Base-by-base conservation (phyloP, 768 basidiomycete species). In the Phylloporus sp. region DNA sequence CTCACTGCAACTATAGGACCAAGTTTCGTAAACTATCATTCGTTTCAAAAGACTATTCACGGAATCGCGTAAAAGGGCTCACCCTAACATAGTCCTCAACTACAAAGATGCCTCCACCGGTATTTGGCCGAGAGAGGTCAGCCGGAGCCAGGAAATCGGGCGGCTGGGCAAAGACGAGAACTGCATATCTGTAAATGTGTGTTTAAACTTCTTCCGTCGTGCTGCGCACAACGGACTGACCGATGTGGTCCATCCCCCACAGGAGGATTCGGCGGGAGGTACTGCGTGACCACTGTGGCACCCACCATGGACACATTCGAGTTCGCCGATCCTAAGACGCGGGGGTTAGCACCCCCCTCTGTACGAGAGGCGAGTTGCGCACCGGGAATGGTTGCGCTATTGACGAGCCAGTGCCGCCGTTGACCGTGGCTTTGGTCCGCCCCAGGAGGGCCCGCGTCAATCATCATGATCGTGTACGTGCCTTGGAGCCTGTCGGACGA, bases 371-470 rank as follows among this genome's bases (percentile, higher is more conserved):
- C 40, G 18, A 29, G n/a, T 16, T 28, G 62, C 70, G 15, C 27
- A 81, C 82, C 70, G 22, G 64, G 58, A 35, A 86, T 52, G 4
- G 73, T 74, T 16, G 80, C 87, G 22, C 77, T 73, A 65, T 91
- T 89, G 54, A 84, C 80, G 43, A 92, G 80, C 89, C 88, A 92
- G 72, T 91, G 91, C 48, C 86, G 79, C 45, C 81, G 88, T 57
- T 84, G 81, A 18, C 81, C 84, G 9, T 72, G 68, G 32, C 75
- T 67, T 48, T 81, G 70, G 56, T 85, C 75, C 43, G 78, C 70
- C 34, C 88, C 88, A 32, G 85, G 84, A 22, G 78, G 63, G 52
- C 81, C 82, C 12, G 87, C 86, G 59, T 93, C 90, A 27, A 82
- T 77, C 87, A 93, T 87, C 46, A 80, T 73, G 31, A 91, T 64